A percentile compares a stretch with the other conserved stretches of the same genome.
Conservation (phyloP, 1,284 basidiomycete species). For the Naganishia cerealis region DNA sequence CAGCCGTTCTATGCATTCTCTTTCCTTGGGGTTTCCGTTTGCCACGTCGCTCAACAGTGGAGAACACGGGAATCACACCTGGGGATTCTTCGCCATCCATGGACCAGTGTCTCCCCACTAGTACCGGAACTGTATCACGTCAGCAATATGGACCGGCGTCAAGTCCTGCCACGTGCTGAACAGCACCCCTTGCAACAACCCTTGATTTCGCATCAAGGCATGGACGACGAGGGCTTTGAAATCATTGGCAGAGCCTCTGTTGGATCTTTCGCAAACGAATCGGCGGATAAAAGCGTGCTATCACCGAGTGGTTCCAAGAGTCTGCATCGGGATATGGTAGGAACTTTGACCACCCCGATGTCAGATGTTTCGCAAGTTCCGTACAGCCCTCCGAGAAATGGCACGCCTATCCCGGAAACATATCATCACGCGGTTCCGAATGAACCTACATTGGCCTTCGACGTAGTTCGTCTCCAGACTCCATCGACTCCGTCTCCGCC, state of each 20-base stretch:
- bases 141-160: no score
- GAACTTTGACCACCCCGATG: not conserved
- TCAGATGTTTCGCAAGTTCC: not conserved
- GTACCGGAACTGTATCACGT: no score
- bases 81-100: no score
- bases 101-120: no score
- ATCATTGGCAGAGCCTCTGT: slow-evolving; percentile 1
- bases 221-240: not conserved
- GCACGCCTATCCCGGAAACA: not conserved
- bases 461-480: not conserved
- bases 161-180: no score
- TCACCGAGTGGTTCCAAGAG: not conserved
- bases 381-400: not conserved
- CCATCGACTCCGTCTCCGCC: not conserved
- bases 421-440: not conserved
- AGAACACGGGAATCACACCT: no score
- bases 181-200: not conserved
- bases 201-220: not conserved
- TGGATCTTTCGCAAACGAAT: not conserved
- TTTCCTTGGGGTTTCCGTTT: no score
- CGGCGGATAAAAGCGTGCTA: not conserved
- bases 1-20: no score
- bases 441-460: not conserved
- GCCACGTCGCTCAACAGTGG: no score
- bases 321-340: not conserved